phyloP scores from a whole-genome alignment of 225 moss, liverwort and hornwort genomes.

The Climacium dendroides region DNA sequence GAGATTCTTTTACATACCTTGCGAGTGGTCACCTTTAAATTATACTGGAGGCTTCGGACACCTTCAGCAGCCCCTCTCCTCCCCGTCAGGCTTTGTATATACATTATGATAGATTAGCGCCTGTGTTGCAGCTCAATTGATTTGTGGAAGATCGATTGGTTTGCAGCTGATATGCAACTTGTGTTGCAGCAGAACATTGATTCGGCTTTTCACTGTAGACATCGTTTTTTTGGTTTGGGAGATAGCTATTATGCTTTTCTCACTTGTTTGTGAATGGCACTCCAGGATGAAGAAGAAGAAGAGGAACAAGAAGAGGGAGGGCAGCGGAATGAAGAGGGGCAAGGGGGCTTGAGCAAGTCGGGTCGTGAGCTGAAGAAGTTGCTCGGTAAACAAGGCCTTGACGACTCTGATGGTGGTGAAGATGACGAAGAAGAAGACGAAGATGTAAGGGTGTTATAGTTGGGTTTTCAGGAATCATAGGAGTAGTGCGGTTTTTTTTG shows the following conservation, averaged over 20 bases:
- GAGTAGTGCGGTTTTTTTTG: background rate
- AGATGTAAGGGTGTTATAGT: conserved; percentile 53
- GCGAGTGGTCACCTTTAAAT: background rate
- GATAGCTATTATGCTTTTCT: background rate
- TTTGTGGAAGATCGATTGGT: background rate
- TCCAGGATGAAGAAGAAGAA: conserved; percentile 81
- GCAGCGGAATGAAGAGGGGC: conserved; percentile 66
- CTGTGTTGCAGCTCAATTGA: background rate
- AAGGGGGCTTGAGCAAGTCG: conserved; percentile 92
- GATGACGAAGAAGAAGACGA: conserved; percentile 97
- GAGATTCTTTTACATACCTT: background rate
- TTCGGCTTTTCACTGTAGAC: background rate
- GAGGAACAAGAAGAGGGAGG: conserved; percentile 76
- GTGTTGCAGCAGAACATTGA: background rate
- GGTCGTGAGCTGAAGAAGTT: conserved; percentile 94
- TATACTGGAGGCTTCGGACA: background rate
- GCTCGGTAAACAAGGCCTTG: conserved; percentile 86
- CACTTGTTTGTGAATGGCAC: background rate
- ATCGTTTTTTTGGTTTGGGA: background rate
- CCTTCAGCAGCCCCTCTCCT: background rate
- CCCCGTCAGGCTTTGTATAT: background rate
- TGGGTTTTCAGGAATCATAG: background rate
- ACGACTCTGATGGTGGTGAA: conserved; percentile 82
- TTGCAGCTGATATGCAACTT: background rate
- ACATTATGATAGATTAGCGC: background rate